Percentiles rank a stretch among this genome's conserved stretches.
Conservation (phyloP, 441 rosid species). For the Euphorbia corollata region DNA sequence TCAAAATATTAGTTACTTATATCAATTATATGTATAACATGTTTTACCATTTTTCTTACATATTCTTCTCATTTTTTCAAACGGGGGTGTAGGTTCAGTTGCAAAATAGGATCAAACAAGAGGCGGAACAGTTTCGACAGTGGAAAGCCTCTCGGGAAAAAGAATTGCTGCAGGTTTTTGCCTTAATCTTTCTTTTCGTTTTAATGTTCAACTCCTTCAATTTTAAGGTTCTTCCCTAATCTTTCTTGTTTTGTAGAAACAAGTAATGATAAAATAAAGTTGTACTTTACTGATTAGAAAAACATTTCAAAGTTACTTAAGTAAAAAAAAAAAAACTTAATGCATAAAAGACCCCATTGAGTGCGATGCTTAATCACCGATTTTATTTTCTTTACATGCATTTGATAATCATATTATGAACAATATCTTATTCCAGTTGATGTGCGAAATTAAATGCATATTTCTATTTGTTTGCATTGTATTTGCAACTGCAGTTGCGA, state of each 20-base stretch:
- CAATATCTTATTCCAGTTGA: not conserved
- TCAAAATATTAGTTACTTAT: not conserved
- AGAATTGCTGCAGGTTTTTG: slow-evolving; percentile 74
- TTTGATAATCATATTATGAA: not conserved
- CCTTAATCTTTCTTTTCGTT: slow-evolving; percentile 3
- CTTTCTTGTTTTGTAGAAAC: too few species aligned
- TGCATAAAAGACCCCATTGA: not conserved
- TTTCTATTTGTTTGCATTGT: slow-evolving; percentile 11
- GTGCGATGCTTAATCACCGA: not conserved
- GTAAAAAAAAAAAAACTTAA: not conserved
- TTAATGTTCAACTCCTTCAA: slow-evolving; percentile 7
- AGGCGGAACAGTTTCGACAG: slow-evolving; percentile 83
- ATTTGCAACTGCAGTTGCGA: slow-evolving; percentile 49
- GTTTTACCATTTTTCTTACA: not conserved
- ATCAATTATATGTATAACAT: not conserved
- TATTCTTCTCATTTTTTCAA: not conserved
- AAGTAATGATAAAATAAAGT: not conserved
- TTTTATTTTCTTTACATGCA: not conserved
- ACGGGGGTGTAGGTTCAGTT: slow-evolving; percentile 60
- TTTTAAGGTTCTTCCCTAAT: too few species aligned
- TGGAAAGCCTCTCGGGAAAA: slow-evolving; percentile 93
- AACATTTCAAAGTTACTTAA: not conserved
- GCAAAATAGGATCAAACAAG: slow-evolving; percentile 86
- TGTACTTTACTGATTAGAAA: not conserved
- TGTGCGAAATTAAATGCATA: not conserved